Base-by-base conservation (phyloP, 768 basidiomycete species). In the Boletus reticuloceps region DNA sequence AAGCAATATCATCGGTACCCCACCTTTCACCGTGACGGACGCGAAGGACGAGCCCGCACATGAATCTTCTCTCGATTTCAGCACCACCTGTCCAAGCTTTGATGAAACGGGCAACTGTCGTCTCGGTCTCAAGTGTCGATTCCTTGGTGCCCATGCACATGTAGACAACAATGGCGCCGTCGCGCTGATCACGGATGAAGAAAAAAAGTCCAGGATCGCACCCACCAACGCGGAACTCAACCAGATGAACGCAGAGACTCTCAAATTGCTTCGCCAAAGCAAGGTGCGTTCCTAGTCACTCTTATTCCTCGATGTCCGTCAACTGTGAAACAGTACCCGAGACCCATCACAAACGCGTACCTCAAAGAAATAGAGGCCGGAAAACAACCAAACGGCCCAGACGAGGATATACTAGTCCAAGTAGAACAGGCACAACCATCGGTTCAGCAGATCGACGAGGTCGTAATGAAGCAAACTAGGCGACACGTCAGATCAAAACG, bases 41-140 rank as follows among this genome's bases (percentile, higher is more conserved):
- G 60, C 56, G 13, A 6, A 40, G 2, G 41, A 37, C 9, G 32
- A 37, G 37, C 13, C 56, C 5, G 7, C 12, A 11, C 9, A 13
- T 13, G 50, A 41, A 4, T 55, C 58, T 0, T 68, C 61, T 17
- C 59, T 70, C 27, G 59, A 72, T 41, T 58, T 45, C 19, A 51
- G 14, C 19, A 71, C 66, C 17, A 56, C 50, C 1, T 70, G 71
- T 25, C 61, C 65, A 22, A 52, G 43, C 29, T 70, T 69, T 25
- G 63, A 67, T 19, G 70, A 70, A 48, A 64, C 66, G 42, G 64
- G 62, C 1, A 66, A 67, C 53, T 70, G 69, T 52, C 69, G 71
- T 40, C 60, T 70, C 16, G 97, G 94, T 12, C 86, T 90, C 70
- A 92, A 94, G 69, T 99, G 97, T 68, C 84, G 97, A 3, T 97